A percentile compares a stretch with the other conserved stretches of the same genome.
Conservation (phyloP, 495 filamentous ascomycete genomes). For the Tuber magnatum region DNA sequence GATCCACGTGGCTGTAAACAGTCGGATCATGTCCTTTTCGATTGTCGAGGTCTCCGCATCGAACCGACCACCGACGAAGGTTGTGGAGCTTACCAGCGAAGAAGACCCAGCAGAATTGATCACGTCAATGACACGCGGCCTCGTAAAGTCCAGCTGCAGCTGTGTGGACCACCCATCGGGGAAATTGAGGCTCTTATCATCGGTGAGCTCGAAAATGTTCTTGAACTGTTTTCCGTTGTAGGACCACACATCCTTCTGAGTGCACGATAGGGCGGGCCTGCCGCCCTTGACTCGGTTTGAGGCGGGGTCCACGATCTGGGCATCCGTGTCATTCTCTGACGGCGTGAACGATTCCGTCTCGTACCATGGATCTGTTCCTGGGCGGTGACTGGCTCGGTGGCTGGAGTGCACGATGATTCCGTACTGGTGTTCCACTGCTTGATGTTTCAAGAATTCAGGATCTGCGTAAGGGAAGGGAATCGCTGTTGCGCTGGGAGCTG, state of each 20-base stretch:
- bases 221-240: neutral
- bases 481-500: neutral
- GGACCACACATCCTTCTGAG: neutral
- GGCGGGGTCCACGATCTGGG: neutral
- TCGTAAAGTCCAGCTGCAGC: neutral
- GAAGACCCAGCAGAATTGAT: neutral
- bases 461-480: neutral
- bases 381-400: neutral
- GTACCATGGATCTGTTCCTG: neutral
- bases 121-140: neutral
- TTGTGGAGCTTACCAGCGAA: neutral
- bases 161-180: neutral
- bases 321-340: neutral
- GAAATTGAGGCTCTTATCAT: neutral
- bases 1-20: neutral
- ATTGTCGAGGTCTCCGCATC: neutral
- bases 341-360: neutral
- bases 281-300: neutral
- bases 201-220: neutral
- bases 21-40: neutral
- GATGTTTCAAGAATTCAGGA: accelerated
- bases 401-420: neutral
- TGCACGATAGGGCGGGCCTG: neutral
- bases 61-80: neutral
- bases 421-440: neutral